Percentiles rank a stretch among this genome's conserved stretches.
Conservation (phyloP, 2,329 filamentous ascomycete species). For the Pseudocercospora cruenta region DNA sequence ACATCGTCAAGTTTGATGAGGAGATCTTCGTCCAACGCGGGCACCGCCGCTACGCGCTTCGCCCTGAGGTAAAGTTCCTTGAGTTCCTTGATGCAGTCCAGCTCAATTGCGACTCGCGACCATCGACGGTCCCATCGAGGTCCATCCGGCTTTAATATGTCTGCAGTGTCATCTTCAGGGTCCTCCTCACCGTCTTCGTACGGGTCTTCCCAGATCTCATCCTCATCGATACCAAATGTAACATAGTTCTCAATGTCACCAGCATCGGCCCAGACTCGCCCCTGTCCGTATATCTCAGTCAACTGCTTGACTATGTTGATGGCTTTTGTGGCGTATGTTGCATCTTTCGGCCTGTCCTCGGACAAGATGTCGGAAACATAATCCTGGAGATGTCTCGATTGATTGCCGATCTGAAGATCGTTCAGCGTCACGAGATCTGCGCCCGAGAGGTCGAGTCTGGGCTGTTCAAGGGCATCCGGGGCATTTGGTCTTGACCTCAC, state of each 20-base stretch:
- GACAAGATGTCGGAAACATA: not conserved
- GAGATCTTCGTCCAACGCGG: not conserved
- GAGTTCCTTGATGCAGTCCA: not conserved
- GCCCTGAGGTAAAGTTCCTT: not conserved
- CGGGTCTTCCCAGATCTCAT: constrained; percentile 1
- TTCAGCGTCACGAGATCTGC: not conserved
- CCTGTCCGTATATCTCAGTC: not conserved
- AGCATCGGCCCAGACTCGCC: not conserved
- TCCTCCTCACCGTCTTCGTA: not conserved
- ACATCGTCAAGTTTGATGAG: not conserved
- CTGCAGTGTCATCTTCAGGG: not conserved
- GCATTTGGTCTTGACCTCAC: not conserved
- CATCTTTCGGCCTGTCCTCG: not conserved
- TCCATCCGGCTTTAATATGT: not conserved
- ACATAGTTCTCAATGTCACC: constrained; percentile 5
- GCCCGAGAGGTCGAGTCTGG: not conserved
- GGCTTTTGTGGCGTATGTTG: not conserved
- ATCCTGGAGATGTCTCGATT: not conserved
- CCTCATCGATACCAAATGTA: constrained; percentile 2
- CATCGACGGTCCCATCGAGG: constrained; percentile 1
- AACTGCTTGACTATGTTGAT: not conserved
- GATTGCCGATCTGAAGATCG: not conserved
- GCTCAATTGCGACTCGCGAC: not conserved
- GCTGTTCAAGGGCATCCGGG: not conserved
- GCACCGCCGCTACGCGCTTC: not conserved